Percentiles rank a stretch among this genome's conserved stretches.
phyloP scores from a whole-genome alignment of 1,284 basidiomycete genomes.

The Tilletia walkeri region DNA sequence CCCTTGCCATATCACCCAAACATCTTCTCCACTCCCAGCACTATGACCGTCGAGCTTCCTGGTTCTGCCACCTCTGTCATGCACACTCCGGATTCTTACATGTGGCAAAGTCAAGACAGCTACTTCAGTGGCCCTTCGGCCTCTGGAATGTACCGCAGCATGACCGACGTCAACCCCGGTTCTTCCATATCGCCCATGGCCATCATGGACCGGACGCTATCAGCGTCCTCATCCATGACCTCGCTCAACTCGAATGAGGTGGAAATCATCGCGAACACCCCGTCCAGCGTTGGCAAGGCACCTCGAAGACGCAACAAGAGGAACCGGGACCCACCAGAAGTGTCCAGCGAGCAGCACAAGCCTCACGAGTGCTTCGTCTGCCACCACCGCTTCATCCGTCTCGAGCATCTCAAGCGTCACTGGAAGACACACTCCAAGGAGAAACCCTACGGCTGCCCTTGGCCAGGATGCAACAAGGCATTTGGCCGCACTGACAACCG shows the following conservation, averaged over 20 bases:
- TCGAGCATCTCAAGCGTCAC: constrained; percentile 56
- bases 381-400: constrained; percentile 50
- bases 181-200: constrained; percentile 15
- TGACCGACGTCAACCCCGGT: neutral
- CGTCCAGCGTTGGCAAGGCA: constrained; percentile 23
- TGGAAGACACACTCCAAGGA: constrained; percentile 54
- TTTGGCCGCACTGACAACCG: constrained; percentile 54
- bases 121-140: neutral
- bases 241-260: neutral
- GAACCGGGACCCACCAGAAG: constrained; percentile 46
- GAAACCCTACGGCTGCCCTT: constrained; percentile 51
- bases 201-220: constrained; percentile 10
- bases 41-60: neutral
- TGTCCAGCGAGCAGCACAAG: constrained; percentile 54
- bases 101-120: constrained; percentile 8
- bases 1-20: neutral
- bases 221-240: neutral
- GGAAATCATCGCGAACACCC: neutral
- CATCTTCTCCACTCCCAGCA: neutral
- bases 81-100: neutral
- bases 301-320: constrained; percentile 32
- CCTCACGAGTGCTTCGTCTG: constrained; percentile 53
- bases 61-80: neutral
- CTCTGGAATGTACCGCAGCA: neutral
- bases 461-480: constrained; percentile 50